Conservation (phyloP, 176 grass and related monocot genomes). For the Carex littledalei region DNA sequence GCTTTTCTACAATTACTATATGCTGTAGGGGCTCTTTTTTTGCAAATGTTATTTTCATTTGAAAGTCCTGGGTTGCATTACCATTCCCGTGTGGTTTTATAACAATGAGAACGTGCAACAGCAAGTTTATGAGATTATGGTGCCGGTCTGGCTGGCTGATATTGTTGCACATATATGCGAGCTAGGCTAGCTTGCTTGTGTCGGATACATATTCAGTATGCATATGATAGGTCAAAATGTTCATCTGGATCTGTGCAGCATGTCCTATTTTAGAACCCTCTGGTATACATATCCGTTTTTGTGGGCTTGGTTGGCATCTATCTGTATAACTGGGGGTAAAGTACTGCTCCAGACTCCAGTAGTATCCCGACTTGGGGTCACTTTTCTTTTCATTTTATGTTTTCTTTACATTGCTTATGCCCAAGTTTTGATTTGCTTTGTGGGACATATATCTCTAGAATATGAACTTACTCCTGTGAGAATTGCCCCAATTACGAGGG, state of each 20-base stretch:
- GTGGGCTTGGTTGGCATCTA: not conserved
- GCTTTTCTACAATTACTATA: not conserved
- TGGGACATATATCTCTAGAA: not conserved
- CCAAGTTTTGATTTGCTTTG: not conserved
- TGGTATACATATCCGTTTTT: not conserved
- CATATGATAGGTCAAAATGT: not conserved
- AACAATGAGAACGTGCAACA: not conserved
- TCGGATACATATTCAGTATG: not conserved
- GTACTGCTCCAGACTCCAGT: not conserved
- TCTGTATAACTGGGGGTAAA: not conserved
- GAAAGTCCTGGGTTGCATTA: not conserved
- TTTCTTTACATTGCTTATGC: not conserved
- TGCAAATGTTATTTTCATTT: not conserved
- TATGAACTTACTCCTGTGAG: not conserved
- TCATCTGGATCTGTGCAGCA: not conserved
- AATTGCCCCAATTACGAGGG: not conserved
- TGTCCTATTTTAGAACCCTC: not conserved
- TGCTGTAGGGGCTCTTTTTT: not conserved
- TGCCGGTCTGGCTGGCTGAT: not conserved
- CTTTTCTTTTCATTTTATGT: not conserved
- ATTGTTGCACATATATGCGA: not conserved
- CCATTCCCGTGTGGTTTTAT: not conserved
- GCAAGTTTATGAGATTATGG: not conserved
- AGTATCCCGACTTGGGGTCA: not conserved
- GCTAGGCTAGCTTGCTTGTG: not conserved